Evolutionary conservation across 108 stramenopile genomes (phyloP).

Genomic region (Skeletonema potamos): DNA sequence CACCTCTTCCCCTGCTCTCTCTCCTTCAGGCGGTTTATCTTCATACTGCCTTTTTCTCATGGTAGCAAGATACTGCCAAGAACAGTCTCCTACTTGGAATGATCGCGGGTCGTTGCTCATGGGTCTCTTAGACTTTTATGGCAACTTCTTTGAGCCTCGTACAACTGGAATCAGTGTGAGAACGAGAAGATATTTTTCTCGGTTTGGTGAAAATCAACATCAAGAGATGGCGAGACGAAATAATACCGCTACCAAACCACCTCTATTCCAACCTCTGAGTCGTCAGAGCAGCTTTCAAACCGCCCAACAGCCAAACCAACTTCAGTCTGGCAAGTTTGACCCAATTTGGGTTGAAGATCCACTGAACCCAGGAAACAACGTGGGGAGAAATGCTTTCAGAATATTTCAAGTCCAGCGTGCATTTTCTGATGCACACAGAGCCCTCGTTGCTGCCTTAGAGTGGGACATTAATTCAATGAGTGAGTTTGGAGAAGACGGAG

Average conservation of each 20-base stretch:
- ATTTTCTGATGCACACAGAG: constrained; percentile 85
- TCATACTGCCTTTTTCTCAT: constrained; percentile 92
- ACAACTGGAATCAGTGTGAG: constrained; percentile 81
- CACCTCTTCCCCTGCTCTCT: no score
- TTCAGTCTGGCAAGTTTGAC: constrained; percentile 70
- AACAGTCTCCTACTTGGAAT: constrained; percentile 68
- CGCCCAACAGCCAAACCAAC: constrained; percentile 3
- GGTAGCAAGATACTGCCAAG: constrained; percentile 88
- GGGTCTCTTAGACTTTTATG: constrained; percentile 93
- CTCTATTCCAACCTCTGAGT: constrained; percentile 30
- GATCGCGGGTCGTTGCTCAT: constrained; percentile 91
- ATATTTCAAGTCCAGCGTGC: constrained; percentile 88
- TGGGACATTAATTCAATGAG: constrained; percentile 73
- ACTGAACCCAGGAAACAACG: constrained; percentile 85
- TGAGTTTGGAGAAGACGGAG: constrained; percentile 53
- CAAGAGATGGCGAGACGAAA: constrained; percentile 48
- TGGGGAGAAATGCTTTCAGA: constrained; percentile 93
- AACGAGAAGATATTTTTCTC: constrained; percentile 70
- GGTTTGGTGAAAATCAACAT: constrained; percentile 48
- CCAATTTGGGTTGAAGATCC: constrained; percentile 95
- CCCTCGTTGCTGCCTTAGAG: constrained; percentile 78
- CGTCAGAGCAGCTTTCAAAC: constrained; percentile 32
- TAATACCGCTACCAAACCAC: constrained; percentile 38
- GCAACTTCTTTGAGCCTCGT: constrained; percentile 91
- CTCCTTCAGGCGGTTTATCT: no score